Percentiles rank a stretch among this genome's conserved stretches.
Evolutionary conservation across 805 yeast genomes (phyloP).

Genomic region (Candida verbasci): DNA sequence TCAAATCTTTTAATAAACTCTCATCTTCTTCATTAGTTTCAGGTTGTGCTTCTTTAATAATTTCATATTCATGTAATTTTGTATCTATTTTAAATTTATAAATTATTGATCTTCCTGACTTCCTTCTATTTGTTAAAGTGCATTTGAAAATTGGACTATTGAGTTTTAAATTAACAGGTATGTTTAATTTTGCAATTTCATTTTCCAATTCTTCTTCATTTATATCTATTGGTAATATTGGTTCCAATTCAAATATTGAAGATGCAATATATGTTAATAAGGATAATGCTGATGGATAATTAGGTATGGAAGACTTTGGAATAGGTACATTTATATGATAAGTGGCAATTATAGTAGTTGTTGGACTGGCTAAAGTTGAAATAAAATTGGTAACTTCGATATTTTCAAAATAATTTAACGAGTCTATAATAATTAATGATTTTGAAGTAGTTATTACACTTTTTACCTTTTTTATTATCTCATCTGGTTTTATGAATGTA

Average conservation of each 20-base stretch:
- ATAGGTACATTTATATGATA: constrained; percentile 35
- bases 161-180: constrained; percentile 43
- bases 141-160: constrained; percentile 47
- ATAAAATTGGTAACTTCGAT: constrained; percentile 47
- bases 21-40: constrained; percentile 40
- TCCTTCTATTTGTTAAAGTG: constrained; percentile 63
- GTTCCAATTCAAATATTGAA: constrained; percentile 59
- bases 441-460: background rate
- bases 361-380: constrained; percentile 38
- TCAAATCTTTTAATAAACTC: constrained; percentile 60
- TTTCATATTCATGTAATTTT: constrained; percentile 36
- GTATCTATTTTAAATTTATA: constrained; percentile 55
- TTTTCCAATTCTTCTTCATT: constrained; percentile 44
- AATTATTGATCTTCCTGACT: constrained; percentile 73
- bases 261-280: constrained; percentile 71
- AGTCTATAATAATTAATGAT: constrained; percentile 17
- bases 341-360: constrained; percentile 27
- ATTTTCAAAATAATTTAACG: constrained; percentile 55
- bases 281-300: constrained; percentile 52
- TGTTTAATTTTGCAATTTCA: constrained; percentile 31
- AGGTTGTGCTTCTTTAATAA: constrained; percentile 16
- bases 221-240: constrained; percentile 20
- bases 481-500: constrained; percentile 12
- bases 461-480: constrained; percentile 15
- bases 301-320: constrained; percentile 29